Evolutionary conservation across 169 alveolate species (phyloP), one percentile per base, ranked within the genome.

Genomic region (Cryptosporidium parvum): DNA sequence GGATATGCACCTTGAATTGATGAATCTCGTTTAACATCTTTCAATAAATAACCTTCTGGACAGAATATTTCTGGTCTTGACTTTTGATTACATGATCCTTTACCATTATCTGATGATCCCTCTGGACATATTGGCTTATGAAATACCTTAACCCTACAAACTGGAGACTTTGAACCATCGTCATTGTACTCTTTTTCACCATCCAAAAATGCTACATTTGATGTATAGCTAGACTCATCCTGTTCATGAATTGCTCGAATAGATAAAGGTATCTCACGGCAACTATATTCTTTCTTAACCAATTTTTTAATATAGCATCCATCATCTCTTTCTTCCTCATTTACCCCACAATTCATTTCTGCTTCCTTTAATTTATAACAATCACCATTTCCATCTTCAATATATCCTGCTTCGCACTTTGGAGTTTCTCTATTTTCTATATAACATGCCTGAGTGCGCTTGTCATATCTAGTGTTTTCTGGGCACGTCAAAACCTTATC

Each of bases 351-450:
- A 26, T 12, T 45, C 18, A 80, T 65, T 65, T 62, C 80, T 18
- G 89, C 89, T 42, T 80, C 89, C 18, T 80, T 80, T 56, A 80
- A 48, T 39, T 23, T 59, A 31, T 80, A 80, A 31, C 89, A 80
- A 42, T 65, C 67, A 4, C 89, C 89, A 29, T 65, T 70, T 42
- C 89, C 89, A 65, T 80, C 80, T 9, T 80, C 89, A 26, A 80
- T 80, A 33, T 29, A 80, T 12, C 89, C 89, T 14, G 75, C 52
- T 12, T 65, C 52, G 14, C 89, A 80, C 51, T 65, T 33, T 18
- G 75, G 89, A 4, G 16, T 26, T 39, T 80, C 89, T 45, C n/a
- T 65, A 23, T 21, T 80, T 10, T 58, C 89, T 33, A 80, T 29
- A 65, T 80, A 80, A 48, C 89, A 80, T 21, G 48, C 37, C 21